Evolutionary conservation across 495 filamentous ascomycete species (phyloP).

Genomic region (Penicillium roqueforti): DNA sequence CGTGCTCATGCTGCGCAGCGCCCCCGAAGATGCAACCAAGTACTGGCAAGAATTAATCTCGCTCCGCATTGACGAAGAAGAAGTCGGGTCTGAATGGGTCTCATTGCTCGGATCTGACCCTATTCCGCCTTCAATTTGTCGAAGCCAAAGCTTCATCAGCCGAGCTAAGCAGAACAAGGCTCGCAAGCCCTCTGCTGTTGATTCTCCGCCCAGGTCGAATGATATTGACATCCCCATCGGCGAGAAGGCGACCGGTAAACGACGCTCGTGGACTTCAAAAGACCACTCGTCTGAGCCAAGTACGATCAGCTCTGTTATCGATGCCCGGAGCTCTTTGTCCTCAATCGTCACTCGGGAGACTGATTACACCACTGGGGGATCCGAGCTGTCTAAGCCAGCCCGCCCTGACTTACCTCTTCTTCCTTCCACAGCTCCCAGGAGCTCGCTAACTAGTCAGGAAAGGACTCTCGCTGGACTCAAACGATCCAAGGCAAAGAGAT

Average conservation of each 20-base stretch:
- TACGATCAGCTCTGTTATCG: conserved; percentile 31
- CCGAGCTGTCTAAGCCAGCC: conserved; percentile 24
- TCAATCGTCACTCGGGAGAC: conserved; percentile 38
- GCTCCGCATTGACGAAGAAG: conserved; percentile 64
- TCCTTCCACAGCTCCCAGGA: conserved; percentile 22
- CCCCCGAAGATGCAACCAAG: conserved; percentile 35
- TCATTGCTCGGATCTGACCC: conserved; percentile 73
- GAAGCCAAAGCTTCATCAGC: conserved; percentile 50
- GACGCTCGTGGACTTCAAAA: conserved; percentile 33
- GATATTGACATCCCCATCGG: conserved; percentile 70
- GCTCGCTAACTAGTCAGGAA: conserved; percentile 16
- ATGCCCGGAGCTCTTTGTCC: conserved; percentile 30
- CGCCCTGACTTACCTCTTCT: conserved; percentile 23
- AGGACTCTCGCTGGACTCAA: conserved; percentile 43
- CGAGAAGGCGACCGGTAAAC: conserved; percentile 48
- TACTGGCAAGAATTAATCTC: conserved; percentile 80
- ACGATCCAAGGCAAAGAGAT: conserved; percentile 52
- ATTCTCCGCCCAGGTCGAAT: conserved; percentile 39
- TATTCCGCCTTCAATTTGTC: conserved; percentile 59
- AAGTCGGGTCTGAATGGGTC: conserved; percentile 82
- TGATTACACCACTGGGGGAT: conserved; percentile 30
- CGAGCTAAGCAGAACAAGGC: conserved; percentile 38
- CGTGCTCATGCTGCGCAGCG: conserved; percentile 73
- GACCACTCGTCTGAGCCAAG: conserved; percentile 39
- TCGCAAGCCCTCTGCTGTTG: conserved; percentile 28